Percentiles rank a stretch among this genome's conserved stretches.
These are phyloP conservation scores for Entoloma clypeatum DNA, from an alignment of 1,284 basidiomycete genomes.

Conservation along the genomic window DNA sequence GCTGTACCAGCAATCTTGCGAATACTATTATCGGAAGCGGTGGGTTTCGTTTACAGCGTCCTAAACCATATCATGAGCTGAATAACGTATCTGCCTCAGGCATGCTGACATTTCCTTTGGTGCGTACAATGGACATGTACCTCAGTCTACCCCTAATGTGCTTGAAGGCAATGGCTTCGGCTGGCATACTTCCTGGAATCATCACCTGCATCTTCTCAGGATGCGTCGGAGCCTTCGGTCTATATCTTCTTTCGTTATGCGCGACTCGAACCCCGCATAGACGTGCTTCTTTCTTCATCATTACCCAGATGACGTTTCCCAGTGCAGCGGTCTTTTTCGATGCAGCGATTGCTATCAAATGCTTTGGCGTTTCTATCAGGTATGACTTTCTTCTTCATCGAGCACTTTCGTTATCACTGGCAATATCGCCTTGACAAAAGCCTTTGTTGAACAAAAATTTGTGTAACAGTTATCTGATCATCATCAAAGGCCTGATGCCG, in stretches of 20 bases:
- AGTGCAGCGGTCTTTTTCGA: conserved; percentile 84
- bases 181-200: conserved; percentile 83
- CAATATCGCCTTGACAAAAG: not conserved
- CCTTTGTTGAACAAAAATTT: conserved; percentile 6
- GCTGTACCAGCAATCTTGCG: conserved; percentile 71
- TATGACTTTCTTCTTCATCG: conserved; percentile 31
- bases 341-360: conserved; percentile 93
- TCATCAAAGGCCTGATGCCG: conserved; percentile 92
- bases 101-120: conserved; percentile 81
- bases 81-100: conserved; percentile 38
- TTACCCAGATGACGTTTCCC: conserved; percentile 85
- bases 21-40: conserved; percentile 91
- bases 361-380: conserved; percentile 95
- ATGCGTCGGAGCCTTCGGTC: conserved; percentile 75
- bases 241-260: conserved; percentile 87
- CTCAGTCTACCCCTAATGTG: conserved; percentile 6
- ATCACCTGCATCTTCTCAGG: conserved; percentile 89
- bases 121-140: conserved; percentile 29
- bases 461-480: conserved; percentile 78
- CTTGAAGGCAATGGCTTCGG: conserved; percentile 75
- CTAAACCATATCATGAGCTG: not conserved
- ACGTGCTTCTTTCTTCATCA: conserved; percentile 83
- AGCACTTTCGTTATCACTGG: not conserved
- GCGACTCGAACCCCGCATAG: conserved; percentile 77
- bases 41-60: conserved; percentile 31